These are phyloP conservation scores for Neonectria coccinea DNA, from an alignment of 2,329 filamentous ascomycete species.

Conservation along the genomic window DNA sequence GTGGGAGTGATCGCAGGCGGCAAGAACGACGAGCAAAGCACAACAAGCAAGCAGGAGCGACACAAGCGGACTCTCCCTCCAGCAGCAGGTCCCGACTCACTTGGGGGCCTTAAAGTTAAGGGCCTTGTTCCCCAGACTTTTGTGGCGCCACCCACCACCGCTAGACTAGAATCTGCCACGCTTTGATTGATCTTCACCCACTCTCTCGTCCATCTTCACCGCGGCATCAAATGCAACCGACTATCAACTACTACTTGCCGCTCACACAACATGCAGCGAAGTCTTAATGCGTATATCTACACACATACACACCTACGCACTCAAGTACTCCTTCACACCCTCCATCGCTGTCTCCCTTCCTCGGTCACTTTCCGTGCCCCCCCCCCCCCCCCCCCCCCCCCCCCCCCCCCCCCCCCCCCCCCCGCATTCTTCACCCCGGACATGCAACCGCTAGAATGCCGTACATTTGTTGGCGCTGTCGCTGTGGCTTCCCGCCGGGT, in stretches of 20 bases:
- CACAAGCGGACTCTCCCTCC: background rate
- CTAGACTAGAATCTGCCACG: background rate
- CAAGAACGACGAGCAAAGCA: background rate
- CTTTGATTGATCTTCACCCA: background rate
- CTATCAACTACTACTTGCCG: background rate
- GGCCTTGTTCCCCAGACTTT: slow-evolving; percentile 4
- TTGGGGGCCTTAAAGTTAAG: background rate
- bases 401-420: slow-evolving; percentile 8
- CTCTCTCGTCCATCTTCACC: background rate
- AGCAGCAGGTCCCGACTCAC: background rate
- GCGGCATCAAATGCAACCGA: background rate
- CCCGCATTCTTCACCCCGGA: slow-evolving; percentile 23
- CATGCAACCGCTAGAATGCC: slow-evolving; percentile 13
- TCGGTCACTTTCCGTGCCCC: slow-evolving; percentile 29
- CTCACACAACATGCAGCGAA: background rate
- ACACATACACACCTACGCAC: background rate
- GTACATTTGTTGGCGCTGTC: background rate
- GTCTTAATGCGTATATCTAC: too few relatives aligned
- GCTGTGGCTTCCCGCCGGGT: background rate
- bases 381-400: slow-evolving; percentile 24
- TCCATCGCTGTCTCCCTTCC: slow-evolving; percentile 1
- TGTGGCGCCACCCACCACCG: slow-evolving; percentile 5
- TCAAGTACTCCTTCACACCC: background rate
- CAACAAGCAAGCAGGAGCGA: background rate
- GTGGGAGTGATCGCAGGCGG: background rate